Evolutionary conservation across 2,329 filamentous ascomycete genomes (phyloP).

Genomic region (Curvularia sp.): DNA sequence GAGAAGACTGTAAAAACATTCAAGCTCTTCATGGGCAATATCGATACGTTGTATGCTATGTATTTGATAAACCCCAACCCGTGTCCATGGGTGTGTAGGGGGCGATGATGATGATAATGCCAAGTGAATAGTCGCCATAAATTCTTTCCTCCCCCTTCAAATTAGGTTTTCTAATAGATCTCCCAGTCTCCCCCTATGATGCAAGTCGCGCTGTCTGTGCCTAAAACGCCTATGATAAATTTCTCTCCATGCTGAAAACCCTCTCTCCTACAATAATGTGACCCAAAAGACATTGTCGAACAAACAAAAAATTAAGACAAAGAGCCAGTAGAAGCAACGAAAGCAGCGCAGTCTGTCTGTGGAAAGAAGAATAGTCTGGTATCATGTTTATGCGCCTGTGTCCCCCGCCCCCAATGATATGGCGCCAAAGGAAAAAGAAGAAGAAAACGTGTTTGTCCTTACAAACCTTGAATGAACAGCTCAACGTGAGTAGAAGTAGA

Average conservation of each 20-base stretch:
- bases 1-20: neutral
- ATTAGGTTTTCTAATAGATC: neutral
- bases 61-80: neutral
- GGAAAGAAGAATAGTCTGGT: neutral
- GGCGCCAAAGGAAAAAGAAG: neutral
- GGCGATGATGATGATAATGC: neutral
- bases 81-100: neutral
- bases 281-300: neutral
- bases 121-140: neutral
- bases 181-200: neutral
- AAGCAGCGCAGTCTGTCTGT: constrained; percentile 1
- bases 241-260: neutral
- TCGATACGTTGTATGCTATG: neutral
- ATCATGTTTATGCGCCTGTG: constrained; percentile 1
- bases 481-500: neutral
- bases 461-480: neutral
- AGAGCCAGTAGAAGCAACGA: neutral
- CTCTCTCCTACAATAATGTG: neutral
- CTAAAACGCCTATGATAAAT: neutral
- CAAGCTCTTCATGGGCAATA: neutral
- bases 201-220: neutral
- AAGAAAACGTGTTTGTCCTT: neutral
- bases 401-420: neutral
- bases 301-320: neutral
- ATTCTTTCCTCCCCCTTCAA: neutral